A percentile compares a stretch with the other conserved stretches of the same genome.
These are phyloP conservation scores for Cladorrhinum samala DNA, from an alignment of 495 filamentous ascomycete species.

Conservation along the genomic window DNA sequence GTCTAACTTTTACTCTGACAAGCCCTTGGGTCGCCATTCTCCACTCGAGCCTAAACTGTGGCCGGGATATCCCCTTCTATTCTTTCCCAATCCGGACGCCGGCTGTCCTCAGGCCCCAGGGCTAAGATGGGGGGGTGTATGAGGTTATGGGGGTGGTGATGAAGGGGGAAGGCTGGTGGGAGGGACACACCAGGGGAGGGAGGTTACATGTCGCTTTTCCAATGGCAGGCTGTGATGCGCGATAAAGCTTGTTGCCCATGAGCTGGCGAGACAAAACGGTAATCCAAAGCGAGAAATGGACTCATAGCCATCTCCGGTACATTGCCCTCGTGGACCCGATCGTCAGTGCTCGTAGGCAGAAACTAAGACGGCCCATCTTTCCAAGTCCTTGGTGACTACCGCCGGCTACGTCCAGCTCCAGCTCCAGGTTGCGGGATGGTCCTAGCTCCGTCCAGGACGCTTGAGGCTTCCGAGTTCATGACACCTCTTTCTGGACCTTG, in stretches of 20 bases:
- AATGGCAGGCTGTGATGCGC: constrained; percentile 10
- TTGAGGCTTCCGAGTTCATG: background rate
- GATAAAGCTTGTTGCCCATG: background rate
- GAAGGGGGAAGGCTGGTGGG: background rate
- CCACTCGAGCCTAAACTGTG: background rate
- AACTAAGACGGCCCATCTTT: constrained; percentile 4
- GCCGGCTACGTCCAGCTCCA: background rate
- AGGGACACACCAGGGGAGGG: background rate
- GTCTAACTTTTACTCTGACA: constrained; percentile 4
- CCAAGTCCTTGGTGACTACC: background rate
- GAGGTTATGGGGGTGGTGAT: background rate
- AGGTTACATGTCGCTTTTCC: constrained; percentile 6
- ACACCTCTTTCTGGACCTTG: background rate
- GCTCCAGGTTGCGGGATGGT: constrained; percentile 1
- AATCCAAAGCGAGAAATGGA: constrained; percentile 6
- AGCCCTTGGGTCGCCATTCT: background rate
- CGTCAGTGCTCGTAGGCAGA: constrained; percentile 16
- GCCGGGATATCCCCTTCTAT: constrained; percentile 10
- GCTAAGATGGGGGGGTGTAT: background rate
- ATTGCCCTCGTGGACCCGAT: constrained; percentile 4
- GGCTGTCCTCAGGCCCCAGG: background rate
- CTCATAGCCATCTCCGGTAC: constrained; percentile 8
- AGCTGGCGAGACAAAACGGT: constrained; percentile 2
- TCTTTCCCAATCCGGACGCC: background rate
- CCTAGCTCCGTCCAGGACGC: constrained; percentile 2